Conservation (phyloP, 495 filamentous ascomycete species). For the Neurospora intermedia region DNA sequence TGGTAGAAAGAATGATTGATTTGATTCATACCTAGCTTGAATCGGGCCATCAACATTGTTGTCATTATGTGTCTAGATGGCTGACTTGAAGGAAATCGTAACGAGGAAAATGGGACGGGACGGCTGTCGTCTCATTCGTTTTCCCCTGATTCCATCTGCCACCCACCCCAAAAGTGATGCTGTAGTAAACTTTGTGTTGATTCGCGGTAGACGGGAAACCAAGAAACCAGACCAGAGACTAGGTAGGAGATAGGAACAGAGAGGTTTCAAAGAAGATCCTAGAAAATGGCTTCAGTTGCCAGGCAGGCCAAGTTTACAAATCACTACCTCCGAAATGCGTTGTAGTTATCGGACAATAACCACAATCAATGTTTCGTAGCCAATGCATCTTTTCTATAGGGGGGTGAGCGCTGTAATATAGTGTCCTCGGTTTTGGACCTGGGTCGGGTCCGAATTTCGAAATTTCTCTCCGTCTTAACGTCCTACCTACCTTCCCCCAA, state of each 20-base stretch:
- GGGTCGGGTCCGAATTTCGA: no score
- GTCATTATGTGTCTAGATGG: not conserved
- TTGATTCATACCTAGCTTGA: not conserved
- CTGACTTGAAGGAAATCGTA: not conserved
- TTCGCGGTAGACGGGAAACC: not conserved
- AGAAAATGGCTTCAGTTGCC: not conserved
- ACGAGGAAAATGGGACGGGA: not conserved
- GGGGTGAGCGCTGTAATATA: no score
- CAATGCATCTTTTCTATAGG: no score
- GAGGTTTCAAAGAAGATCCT: not conserved
- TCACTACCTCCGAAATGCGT: no score
- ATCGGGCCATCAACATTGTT: not conserved
- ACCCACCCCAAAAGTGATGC: not conserved
- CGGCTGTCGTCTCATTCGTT: not conserved
- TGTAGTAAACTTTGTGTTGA: not conserved
- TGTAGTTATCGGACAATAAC: no score
- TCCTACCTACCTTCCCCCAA: no score
- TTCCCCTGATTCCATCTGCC: not conserved
- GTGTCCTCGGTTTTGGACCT: no score
- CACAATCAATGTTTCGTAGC: no score
- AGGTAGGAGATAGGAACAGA: not conserved
- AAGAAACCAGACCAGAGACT: not conserved
- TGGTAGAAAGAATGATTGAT: not conserved
- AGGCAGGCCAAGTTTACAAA: not conserved
- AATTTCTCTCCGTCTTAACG: no score